phyloP scores from a whole-genome alignment of 2,329 filamentous ascomycete genomes.

The Exophiala dermatitidis region DNA sequence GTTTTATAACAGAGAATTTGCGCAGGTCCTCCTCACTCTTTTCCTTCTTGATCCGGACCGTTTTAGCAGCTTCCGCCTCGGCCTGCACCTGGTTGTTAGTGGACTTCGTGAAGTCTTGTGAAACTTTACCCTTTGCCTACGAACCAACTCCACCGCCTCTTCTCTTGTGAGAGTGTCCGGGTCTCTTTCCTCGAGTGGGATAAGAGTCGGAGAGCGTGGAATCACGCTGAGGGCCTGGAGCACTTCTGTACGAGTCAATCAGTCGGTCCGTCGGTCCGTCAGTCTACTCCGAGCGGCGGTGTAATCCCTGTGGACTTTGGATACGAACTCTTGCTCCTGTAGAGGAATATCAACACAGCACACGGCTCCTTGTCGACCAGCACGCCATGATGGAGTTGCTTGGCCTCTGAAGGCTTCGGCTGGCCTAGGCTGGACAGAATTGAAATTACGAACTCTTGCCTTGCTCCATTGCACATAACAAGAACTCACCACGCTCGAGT shows the following conservation, averaged over 20 bases:
- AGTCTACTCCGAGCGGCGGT: neutral
- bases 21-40: neutral
- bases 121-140: constrained; percentile 9
- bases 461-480: too few relatives aligned
- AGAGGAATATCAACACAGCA: constrained; percentile 28
- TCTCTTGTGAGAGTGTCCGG: constrained; percentile 22
- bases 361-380: constrained; percentile 19
- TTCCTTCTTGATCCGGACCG: constrained; percentile 3
- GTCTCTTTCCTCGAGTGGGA: constrained; percentile 25
- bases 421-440: neutral
- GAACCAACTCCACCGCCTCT: constrained; percentile 27
- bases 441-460: neutral
- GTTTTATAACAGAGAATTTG: neutral
- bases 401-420: neutral
- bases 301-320: neutral
- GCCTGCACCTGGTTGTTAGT: neutral
- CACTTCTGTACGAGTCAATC: constrained; percentile 20
- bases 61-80: neutral
- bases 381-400: neutral
- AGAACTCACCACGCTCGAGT: neutral
- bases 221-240: constrained; percentile 32
- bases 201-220: constrained; percentile 26
- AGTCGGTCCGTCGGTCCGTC: neutral
- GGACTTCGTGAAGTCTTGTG: neutral
- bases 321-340: constrained; percentile 21